These are phyloP conservation scores for Salix udensis DNA, from an alignment of 345 rosid genomes.

Conservation along the genomic window DNA sequence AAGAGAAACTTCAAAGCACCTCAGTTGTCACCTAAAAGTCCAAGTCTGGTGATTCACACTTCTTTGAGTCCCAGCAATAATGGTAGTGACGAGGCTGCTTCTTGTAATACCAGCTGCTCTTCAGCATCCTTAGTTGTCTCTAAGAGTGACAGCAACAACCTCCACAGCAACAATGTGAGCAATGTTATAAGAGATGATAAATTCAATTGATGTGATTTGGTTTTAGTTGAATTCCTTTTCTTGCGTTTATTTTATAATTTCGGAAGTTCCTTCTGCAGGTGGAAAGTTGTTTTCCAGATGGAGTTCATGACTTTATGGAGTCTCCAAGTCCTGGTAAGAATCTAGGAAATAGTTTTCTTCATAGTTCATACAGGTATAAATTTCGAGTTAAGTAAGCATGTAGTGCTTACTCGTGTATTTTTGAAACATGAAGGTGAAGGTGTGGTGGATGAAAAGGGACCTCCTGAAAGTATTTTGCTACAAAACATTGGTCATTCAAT, in stretches of 20 bases:
- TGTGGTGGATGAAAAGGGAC: slow-evolving; percentile 16
- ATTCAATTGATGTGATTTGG: slow-evolving; percentile 5
- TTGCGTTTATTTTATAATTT: neutral
- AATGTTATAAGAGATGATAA: slow-evolving; percentile 10
- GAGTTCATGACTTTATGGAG: slow-evolving; percentile 22
- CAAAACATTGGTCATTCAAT: slow-evolving; percentile 25
- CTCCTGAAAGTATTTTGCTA: slow-evolving; percentile 13
- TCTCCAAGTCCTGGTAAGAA: slow-evolving; percentile 36
- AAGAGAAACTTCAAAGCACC: slow-evolving; percentile 73
- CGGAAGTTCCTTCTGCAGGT: slow-evolving; percentile 35
- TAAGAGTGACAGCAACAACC: slow-evolving; percentile 17
- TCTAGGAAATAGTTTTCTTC: neutral
- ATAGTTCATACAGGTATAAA: neutral
- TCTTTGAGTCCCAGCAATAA: slow-evolving; percentile 31
- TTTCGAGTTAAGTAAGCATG: neutral
- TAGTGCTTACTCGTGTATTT: slow-evolving; percentile 1
- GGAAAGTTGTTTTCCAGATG: slow-evolving; percentile 28
- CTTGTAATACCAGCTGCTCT: slow-evolving; percentile 29
- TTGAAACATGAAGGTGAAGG: slow-evolving; percentile 25
- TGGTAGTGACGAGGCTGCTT: slow-evolving; percentile 25
- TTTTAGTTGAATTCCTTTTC: slow-evolving; percentile 6
- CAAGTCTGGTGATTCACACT: slow-evolving; percentile 36
- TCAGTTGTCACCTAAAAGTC: slow-evolving; percentile 41
- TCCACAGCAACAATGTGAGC: slow-evolving; percentile 38
- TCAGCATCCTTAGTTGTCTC: slow-evolving; percentile 17